phyloP scores from a whole-genome alignment of 2,329 filamentous ascomycete genomes.

The Phialophora verrucosa region DNA sequence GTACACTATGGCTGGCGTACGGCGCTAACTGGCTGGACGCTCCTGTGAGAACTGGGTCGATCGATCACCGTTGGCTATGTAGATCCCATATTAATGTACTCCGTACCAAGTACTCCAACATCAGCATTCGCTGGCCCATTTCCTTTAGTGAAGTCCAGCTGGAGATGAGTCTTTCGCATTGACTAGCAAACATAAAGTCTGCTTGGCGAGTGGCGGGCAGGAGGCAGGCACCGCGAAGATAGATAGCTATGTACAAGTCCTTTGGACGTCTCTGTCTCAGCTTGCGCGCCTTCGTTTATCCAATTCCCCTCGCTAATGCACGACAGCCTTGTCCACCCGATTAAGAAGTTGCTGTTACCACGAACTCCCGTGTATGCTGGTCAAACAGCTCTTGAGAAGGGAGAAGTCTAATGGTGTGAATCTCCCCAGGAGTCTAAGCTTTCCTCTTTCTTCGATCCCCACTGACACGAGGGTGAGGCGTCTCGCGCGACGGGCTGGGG shows the following conservation, averaged over 20 bases:
- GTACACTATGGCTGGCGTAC: neutral
- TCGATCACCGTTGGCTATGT: neutral
- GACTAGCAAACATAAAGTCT: conserved; percentile 19
- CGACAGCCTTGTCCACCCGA: conserved; percentile 11
- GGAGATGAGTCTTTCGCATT: conserved; percentile 35
- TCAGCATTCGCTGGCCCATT: neutral
- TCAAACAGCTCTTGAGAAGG: conserved; percentile 12
- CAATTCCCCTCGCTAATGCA: conserved; percentile 18
- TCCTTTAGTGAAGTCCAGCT: neutral
- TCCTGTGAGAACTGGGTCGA: neutral
- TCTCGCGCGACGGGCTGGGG: conserved; percentile 42
- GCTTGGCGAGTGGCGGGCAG: conserved; percentile 17
- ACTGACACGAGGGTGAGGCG: conserved; percentile 21
- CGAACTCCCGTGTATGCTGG: conserved; percentile 21
- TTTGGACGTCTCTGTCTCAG: neutral
- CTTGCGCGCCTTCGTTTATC: conserved; percentile 25
- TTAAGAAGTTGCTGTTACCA: conserved; percentile 1
- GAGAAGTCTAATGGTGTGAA: conserved; percentile 21
- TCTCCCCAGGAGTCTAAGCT: conserved; percentile 12
- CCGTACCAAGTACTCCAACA: neutral
- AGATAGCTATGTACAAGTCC: conserved; percentile 22
- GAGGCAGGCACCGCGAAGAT: conserved; percentile 12
- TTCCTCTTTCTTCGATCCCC: conserved; percentile 32
- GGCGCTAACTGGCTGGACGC: neutral
- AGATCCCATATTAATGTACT: too few species aligned